phyloP scores from a whole-genome alignment of 164 flowering plant genomes.

The Akebia trifoliata region DNA sequence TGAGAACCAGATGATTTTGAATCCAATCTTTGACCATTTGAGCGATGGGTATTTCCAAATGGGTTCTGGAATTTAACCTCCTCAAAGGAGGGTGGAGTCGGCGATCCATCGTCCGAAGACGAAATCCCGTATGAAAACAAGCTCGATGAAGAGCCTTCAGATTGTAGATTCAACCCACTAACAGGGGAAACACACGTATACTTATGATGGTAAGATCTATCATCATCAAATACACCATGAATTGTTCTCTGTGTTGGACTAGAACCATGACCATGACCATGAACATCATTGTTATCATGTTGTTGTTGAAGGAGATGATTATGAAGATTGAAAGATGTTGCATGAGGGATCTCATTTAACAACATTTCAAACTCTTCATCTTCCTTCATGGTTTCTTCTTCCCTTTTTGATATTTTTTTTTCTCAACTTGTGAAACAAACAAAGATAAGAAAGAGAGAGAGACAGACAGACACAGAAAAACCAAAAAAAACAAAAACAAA shows the following conservation, averaged over 20 bases:
- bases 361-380: slow-evolving; percentile 32
- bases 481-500: not conserved
- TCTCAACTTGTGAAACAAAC: no score
- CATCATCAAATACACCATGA: slow-evolving; percentile 28
- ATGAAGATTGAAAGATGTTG: slow-evolving; percentile 21
- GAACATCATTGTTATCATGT: slow-evolving; percentile 12
- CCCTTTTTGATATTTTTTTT: not conserved
- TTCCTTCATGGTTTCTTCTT: slow-evolving; percentile 26
- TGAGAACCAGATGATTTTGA: slow-evolving; percentile 15
- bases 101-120: slow-evolving; percentile 28
- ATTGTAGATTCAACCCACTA: slow-evolving; percentile 27
- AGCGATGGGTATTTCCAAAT: slow-evolving; percentile 8
- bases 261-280: slow-evolving; percentile 18
- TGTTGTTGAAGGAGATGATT: slow-evolving; percentile 3
- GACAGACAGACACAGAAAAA: no score
- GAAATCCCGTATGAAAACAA: slow-evolving; percentile 31
- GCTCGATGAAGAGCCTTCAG: slow-evolving; percentile 36
- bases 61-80: slow-evolving; percentile 14
- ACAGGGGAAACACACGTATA: slow-evolving; percentile 29
- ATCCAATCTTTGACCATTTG: slow-evolving; percentile 21
- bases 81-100: slow-evolving; percentile 15
- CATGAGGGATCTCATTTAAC: slow-evolving; percentile 39
- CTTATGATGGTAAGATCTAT: slow-evolving; percentile 13
- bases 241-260: slow-evolving; percentile 7
- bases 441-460: no score